Evolutionary conservation across 352 stramenopile genomes (phyloP), one percentile per base, ranked within the genome.

Genomic region (Globisporangium spinosum): DNA sequence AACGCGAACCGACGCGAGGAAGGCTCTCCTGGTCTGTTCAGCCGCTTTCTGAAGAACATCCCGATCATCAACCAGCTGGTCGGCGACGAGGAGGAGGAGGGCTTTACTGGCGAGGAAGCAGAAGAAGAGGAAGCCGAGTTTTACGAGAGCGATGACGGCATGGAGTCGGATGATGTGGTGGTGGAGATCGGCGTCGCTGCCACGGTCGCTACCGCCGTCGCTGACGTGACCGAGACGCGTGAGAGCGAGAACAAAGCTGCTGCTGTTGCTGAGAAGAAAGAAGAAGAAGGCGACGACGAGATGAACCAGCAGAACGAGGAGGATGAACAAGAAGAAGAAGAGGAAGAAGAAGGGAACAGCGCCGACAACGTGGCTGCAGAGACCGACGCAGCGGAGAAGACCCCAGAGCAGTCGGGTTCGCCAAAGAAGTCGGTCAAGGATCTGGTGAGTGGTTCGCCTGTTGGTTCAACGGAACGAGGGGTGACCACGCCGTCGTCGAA

Each of bases 41-140:
- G 82, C 15, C 83, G 83, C 1, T 62, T 91, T 6, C 78, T 89
- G 32, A 89, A 83, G 53, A 86, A 83, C 60, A 71, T 93, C n/a
- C 85, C 85, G 47, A 70, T 93, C 5, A 77, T 90, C 15, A 77
- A 75, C 40, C 85, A 87, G 55, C 56, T 88, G 10, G 73, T 89
- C 29, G 70, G 64, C 13, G 78, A 87, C 12, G 68, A 82, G 12
- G 75, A 78, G 1, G 66, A 77, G 7, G 72, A 71, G 12, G 64
- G 69, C 17, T 62, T 68, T n/a, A 40, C 61, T 27, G 63, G 62
- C 10, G 54, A 77, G 70, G n/a, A 68, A 25, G 40, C 38, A 69
- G 22, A 57, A 67, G 59, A 77, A 22, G 55, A 69, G 3, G 64
- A 67, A 22, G 53, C 23, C 2, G 53, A 61, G 25, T 27, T 49